Conservation (phyloP, 257 asterid species). For the Handroanthus guayacan region DNA sequence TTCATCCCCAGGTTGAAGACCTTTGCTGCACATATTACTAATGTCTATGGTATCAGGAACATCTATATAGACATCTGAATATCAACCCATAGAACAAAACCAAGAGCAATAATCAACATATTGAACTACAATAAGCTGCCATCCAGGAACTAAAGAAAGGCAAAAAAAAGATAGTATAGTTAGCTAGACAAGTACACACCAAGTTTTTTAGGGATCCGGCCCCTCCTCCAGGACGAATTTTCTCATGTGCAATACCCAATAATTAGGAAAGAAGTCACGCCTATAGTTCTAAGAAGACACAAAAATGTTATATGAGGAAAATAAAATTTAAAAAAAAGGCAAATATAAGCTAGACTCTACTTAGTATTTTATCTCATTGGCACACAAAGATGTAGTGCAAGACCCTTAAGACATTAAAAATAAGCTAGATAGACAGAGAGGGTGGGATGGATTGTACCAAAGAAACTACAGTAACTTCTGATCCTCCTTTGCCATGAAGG, state of each 20-base stretch:
- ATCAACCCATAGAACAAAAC: conserved; percentile 22
- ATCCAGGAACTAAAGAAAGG: conserved; percentile 5
- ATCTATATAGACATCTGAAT: conserved; percentile 85
- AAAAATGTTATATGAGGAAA: not conserved
- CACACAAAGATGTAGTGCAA: too few species aligned
- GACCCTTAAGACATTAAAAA: too few species aligned
- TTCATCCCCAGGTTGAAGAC: conserved; percentile 93
- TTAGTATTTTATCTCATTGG: too few species aligned
- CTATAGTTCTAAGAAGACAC: conserved; percentile 81
- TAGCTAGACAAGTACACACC: conserved; percentile 50
- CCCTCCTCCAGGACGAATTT: conserved; percentile 92
- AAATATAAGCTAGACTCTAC: too few species aligned
- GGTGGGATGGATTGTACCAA: too few species aligned
- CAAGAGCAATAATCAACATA: conserved; percentile 30
- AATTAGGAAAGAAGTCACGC: conserved; percentile 95
- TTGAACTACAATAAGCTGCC: conserved; percentile 20
- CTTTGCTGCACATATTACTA: conserved; percentile 85
- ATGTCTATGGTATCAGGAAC: conserved; percentile 91
- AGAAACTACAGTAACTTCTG: too few species aligned
- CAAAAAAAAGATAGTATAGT: not conserved
- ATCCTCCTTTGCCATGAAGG: too few species aligned
- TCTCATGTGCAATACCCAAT: conserved; percentile 91
- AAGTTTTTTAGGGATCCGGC: conserved; percentile 96
- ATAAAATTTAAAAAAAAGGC: too few species aligned
- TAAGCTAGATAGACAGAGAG: too few species aligned